Evolutionary conservation across 2,329 filamentous ascomycete genomes (phyloP).

Genomic region (Malbranchea zuffiana): DNA sequence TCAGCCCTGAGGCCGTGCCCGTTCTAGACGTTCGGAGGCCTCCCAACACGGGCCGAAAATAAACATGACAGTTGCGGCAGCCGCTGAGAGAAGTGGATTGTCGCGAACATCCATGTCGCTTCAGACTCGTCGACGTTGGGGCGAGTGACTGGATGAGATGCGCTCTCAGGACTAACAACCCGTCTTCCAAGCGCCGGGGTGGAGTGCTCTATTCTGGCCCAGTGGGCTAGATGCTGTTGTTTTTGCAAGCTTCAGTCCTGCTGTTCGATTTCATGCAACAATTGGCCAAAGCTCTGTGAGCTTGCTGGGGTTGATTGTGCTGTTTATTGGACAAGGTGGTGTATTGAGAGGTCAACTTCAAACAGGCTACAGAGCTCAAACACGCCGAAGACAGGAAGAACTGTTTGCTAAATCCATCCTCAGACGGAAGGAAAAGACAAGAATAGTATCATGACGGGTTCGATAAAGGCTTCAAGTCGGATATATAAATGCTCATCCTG

Average conservation of each 20-base stretch:
- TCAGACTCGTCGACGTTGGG: background rate
- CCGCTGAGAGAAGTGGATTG: background rate
- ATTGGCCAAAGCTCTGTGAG: background rate
- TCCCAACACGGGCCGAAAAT: constrained; percentile 1
- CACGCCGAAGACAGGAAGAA: constrained; percentile 3
- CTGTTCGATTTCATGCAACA: background rate
- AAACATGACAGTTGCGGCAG: background rate
- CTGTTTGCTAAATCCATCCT: background rate
- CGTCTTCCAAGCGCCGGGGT: constrained; percentile 3
- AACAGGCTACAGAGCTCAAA: constrained; percentile 7
- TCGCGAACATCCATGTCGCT: constrained; percentile 6
- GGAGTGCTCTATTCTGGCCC: background rate
- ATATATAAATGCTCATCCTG: constrained; percentile 4
- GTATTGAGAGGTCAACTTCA: constrained; percentile 11
- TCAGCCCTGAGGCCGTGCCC: too few species aligned
- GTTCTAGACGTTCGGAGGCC: constrained; percentile 5
- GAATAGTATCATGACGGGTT: background rate
- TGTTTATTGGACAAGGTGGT: constrained; percentile 9
- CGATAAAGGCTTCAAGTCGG: constrained; percentile 1
- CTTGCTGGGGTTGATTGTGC: background rate
- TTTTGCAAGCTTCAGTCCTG: background rate
- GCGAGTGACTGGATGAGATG: constrained; percentile 2
- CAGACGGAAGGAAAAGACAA: constrained; percentile 2
- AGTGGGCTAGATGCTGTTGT: too few species aligned
- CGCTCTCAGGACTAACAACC: background rate